Base-by-base conservation (phyloP, 345 rosid genomes). In the Aquilaria yunnanensis region DNA sequence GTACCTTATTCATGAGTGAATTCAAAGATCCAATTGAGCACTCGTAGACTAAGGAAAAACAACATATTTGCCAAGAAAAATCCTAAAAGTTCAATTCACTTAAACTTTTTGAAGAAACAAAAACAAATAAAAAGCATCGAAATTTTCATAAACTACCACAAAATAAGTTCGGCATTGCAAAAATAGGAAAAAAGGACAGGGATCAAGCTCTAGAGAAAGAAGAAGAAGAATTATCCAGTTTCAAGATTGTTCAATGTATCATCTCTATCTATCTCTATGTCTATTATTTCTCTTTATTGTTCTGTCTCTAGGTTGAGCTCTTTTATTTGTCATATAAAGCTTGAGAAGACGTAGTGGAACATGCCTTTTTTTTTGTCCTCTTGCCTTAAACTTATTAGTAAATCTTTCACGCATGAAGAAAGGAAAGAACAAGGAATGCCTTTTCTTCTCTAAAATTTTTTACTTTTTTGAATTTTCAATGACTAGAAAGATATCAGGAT, bases 31-130 rank as follows among this genome's bases (percentile, higher is more conserved):
- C 23, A 23, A 23, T 23, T 23, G 23, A 23, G 23, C 1, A 23
- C 23, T 23, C 23, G 23, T 23, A 23, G 23, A 23, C 23, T 1
- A 23, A 23, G 70, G 74, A 78, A 71, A 73, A 69, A 57, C 34
- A 66, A 74, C 92, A 86, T 84, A 86, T 86, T 94, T 71, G 64
- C 60, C 23, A 23, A 23, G 23, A 70, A 81, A 90, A 86, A 86
- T 86, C 96, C 70, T 68, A 67, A 77, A 86, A 86, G 83, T 83
- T 86, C 95, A 90, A 85, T 88, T 78, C 79, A 78, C 53, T 76
- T 64, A 68, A 56, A 72, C 86, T 81, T 85, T 75, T 53, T 59
- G 64, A 76, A 67, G 77, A 61, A 78, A 65, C 14, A 62, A 62
- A 50, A 73, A 73, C 72, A 67, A 63, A 32, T 50, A 71, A 73